Evolutionary conservation across 2,329 filamentous ascomycete species (phyloP), one percentile per base, ranked within the genome.

Genomic region (Fusarium nodosum): DNA sequence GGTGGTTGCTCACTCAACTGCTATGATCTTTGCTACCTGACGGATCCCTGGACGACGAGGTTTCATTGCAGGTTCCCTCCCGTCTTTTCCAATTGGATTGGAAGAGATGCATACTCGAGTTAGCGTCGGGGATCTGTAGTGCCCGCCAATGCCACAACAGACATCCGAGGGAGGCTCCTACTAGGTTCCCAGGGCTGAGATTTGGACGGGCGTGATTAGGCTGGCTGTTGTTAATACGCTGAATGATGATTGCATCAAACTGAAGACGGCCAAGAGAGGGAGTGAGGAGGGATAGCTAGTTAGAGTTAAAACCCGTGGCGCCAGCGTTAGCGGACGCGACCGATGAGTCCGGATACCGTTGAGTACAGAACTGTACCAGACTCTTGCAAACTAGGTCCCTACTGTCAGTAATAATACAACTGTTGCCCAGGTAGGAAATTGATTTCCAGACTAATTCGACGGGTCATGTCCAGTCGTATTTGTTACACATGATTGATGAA

Each of bases 131-230:
- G 51, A 55, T 67, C 50, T 45, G 55, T 52, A 63, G 56, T 38
- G 66, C 42, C 66, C 66, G 66, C 66, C 56, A 48, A 56, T 41
- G 52, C 58, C 63, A 58, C 36, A 47, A 64, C 47, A 60, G 24
- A 38, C 56, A 60, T 48, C 69, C 69, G 66, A 71, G 53, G 38
- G 54, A 46, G 41, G 52, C 58, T 56, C 66, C 62, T 56, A 53
- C 26, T 50, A 50, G 31, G 46, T 65, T 58, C 48, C 61, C 69
- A 71, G 50, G 66, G 66, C 63, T 69, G 66, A 64, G 30, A 46
- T 60, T 60, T 47, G 41, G 33, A 39, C 24, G 30, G 36, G 36
- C 36, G 36, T 39, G 46, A 24, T 18, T 28, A 33, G 28, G 28
- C 58, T 38, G 31, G 42, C 44, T n/a, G 28, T 63, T 42, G 48